These are phyloP conservation scores for Rhynchosporium secalis DNA, from an alignment of 2,329 filamentous ascomycete genomes.

Conservation along the genomic window DNA sequence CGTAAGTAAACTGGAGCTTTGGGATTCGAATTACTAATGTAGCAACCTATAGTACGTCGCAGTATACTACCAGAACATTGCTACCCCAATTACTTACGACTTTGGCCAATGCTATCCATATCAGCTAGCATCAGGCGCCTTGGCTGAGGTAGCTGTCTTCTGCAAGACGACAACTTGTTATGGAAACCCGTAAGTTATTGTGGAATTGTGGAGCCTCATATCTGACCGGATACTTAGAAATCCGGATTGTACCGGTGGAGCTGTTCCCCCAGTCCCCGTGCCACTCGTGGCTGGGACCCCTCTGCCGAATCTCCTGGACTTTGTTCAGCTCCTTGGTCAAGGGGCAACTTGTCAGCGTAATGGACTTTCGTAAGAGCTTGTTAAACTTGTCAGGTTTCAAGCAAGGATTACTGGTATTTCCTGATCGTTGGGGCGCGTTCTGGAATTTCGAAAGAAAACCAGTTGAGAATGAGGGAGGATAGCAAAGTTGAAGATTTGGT, in stretches of 20 bases:
- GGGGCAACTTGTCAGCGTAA: conserved; percentile 11
- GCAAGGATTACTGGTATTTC: no score
- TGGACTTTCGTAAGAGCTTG: neutral
- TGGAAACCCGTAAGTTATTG: conserved; percentile 1
- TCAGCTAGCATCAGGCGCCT: neutral
- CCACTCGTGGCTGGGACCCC: neutral
- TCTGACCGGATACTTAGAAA: neutral
- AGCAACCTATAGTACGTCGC: conserved; percentile 2
- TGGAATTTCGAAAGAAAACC: no score
- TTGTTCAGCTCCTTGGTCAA: conserved; percentile 13
- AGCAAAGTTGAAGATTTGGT: no score
- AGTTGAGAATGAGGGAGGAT: no score
- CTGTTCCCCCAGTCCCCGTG: neutral
- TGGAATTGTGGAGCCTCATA: neutral
- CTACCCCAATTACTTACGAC: neutral
- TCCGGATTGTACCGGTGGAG: neutral
- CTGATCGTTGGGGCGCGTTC: no score
- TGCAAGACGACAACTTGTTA: conserved; percentile 10
- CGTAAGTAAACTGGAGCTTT: neutral
- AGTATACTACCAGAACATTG: conserved; percentile 1
- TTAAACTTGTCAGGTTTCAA: no score
- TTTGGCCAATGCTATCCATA: conserved; percentile 10
- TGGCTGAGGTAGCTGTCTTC: conserved; percentile 7
- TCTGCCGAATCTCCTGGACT: neutral
- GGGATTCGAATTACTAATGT: neutral